These are phyloP conservation scores for Collybia mongolica DNA, from an alignment of 768 basidiomycete genomes.

Conservation along the genomic window DNA sequence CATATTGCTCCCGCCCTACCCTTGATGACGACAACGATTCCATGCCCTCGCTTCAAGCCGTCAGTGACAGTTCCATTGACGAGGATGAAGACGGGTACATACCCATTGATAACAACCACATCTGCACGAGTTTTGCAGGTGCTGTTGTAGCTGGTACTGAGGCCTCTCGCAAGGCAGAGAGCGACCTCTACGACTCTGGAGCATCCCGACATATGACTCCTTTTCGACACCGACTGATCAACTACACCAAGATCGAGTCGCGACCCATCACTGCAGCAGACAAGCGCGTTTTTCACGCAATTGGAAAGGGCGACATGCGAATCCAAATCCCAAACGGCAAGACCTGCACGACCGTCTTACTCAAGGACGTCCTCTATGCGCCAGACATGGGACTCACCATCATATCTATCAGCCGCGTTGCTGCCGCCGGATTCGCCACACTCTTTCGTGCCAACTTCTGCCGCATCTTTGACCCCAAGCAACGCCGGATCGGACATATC, in stretches of 20 bases:
- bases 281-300: conserved; percentile 24
- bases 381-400: conserved; percentile 29
- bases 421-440: conserved; percentile 18
- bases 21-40: too few relatives aligned
- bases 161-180: conserved; percentile 10
- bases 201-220: conserved; percentile 34
- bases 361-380: conserved; percentile 28
- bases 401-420: conserved; percentile 27
- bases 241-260: conserved; percentile 22
- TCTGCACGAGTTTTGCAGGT: not conserved
- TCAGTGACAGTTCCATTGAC: too few relatives aligned
- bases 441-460: conserved; percentile 22
- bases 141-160: conserved; percentile 2
- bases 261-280: conserved; percentile 28
- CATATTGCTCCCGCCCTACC: too few relatives aligned
- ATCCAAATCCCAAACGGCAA: conserved; percentile 23
- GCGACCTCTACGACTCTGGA: conserved; percentile 34
- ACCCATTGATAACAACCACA: not conserved
- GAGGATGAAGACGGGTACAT: too few relatives aligned
- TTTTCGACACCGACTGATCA: conserved; percentile 25
- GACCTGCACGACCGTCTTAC: conserved; percentile 16
- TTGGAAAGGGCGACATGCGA: conserved; percentile 27
- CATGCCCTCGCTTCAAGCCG: too few relatives aligned
- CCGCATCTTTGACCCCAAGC: conserved; percentile 19
- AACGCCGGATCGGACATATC: conserved; percentile 17